These are phyloP conservation scores for Linum tenue DNA, from an alignment of 345 rosid species.

Conservation along the genomic window DNA sequence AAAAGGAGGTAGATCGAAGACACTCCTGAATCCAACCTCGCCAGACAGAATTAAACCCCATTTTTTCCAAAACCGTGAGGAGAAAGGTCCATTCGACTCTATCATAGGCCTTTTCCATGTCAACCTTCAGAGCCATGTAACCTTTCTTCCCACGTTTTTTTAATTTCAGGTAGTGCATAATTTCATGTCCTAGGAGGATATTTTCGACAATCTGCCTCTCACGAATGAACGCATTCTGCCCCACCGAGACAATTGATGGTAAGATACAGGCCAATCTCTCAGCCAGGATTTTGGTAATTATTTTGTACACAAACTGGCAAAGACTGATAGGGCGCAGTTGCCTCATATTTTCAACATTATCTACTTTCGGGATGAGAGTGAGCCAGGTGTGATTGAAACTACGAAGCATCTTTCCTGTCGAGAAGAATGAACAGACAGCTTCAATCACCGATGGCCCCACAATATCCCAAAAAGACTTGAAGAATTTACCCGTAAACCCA, in stretches of 20 bases:
- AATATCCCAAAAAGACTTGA: too few species aligned
- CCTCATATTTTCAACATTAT: background rate
- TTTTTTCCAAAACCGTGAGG: too few species aligned
- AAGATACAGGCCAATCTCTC: background rate
- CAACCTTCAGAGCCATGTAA: too few species aligned
- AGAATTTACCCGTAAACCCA: too few species aligned
- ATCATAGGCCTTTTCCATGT: background rate
- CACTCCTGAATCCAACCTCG: too few species aligned
- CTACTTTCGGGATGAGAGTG: background rate
- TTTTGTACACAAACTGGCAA: background rate
- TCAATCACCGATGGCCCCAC: too few species aligned
- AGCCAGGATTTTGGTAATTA: background rate
- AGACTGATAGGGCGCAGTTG: background rate
- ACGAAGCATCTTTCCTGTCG: too few species aligned
- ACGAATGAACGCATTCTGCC: background rate
- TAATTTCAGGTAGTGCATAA: background rate
- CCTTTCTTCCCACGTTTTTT: background rate
- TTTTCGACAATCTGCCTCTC: background rate
- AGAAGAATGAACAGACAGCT: too few species aligned
- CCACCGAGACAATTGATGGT: background rate
- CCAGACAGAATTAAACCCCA: too few species aligned
- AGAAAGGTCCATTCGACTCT: too few species aligned
- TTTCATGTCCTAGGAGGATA: background rate
- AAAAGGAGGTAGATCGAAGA: too few species aligned
- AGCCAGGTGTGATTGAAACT: background rate